phyloP scores from a whole-genome alignment of 2,329 filamentous ascomycete genomes.

The Intubia oerlemansii region DNA sequence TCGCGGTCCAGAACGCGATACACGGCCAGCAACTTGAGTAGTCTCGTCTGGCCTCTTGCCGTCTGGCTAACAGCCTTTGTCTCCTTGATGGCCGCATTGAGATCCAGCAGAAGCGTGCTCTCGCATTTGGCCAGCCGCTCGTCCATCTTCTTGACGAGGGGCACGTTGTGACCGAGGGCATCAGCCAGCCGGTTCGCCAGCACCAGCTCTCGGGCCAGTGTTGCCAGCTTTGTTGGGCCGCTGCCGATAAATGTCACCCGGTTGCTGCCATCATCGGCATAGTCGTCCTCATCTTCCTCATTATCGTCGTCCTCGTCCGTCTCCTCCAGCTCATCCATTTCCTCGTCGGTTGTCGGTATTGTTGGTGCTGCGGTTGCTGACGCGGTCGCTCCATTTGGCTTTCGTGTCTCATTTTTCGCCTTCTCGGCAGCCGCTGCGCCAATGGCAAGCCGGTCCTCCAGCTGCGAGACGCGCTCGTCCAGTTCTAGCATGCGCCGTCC shows the following conservation, averaged over 20 bases:
- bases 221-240: conserved; percentile 23
- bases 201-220: conserved; percentile 23
- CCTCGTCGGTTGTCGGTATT: conserved; percentile 10
- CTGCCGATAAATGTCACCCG: conserved; percentile 24
- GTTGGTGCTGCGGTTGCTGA: not conserved
- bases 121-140: conserved; percentile 30
- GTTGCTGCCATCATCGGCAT: conserved; percentile 11
- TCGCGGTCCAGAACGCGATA: conserved; percentile 31
- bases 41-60: conserved; percentile 18
- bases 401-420: too few species aligned
- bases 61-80: conserved; percentile 8
- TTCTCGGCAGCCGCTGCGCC: conserved; percentile 13
- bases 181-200: conserved; percentile 20
- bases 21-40: conserved; percentile 29
- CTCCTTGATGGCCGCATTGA: conserved; percentile 25
- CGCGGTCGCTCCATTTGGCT: too few species aligned
- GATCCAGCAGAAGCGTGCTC: conserved; percentile 33
- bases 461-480: conserved; percentile 35
- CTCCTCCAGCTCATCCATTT: conserved; percentile 13
- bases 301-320: conserved; percentile 13
- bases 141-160: conserved; percentile 28
- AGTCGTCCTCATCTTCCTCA: conserved; percentile 12
- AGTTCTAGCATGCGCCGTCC: conserved; percentile 45
- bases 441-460: conserved; percentile 43
- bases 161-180: conserved; percentile 22